phyloP scores from a whole-genome alignment of 164 flowering plant species.

The Vitis riparia region DNA sequence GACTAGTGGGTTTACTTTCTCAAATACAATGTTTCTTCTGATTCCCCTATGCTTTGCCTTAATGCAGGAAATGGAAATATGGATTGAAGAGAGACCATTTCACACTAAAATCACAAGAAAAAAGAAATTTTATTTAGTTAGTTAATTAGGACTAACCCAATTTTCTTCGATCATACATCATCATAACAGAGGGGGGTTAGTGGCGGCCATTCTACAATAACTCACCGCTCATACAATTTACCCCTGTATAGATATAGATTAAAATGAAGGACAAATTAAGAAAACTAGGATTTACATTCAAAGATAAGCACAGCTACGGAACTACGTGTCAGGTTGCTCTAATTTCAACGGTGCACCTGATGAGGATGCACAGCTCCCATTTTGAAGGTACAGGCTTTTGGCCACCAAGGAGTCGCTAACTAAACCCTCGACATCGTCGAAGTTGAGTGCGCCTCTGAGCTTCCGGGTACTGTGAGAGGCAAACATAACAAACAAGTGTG shows the following conservation, averaged over 20 bases:
- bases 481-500: neutral
- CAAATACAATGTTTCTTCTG: no score
- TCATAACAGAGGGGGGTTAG: conserved; percentile 12
- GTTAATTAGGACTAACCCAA: neutral
- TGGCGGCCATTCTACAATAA: conserved; percentile 39
- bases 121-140: neutral
- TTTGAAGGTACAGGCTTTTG: conserved; percentile 74
- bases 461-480: conserved; percentile 41
- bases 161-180: neutral
- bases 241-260: no score
- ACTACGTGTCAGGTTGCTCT: conserved; percentile 45
- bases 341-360: conserved; percentile 47
- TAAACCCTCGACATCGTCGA: conserved; percentile 73
- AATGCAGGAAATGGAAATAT: no score
- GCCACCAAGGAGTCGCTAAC: conserved; percentile 89
- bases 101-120: neutral
- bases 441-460: conserved; percentile 65
- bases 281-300: conserved; percentile 17
- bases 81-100: neutral
- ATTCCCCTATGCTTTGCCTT: no score
- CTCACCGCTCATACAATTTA: conserved; percentile 26
- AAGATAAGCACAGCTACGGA: no score
- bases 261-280: conserved; percentile 7
- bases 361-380: conserved; percentile 53
- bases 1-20: no score